Evolutionary conservation across 768 basidiomycete genomes (phyloP), one percentile per base, ranked within the genome.

Genomic region (Hemileccinum rubropunctum): DNA sequence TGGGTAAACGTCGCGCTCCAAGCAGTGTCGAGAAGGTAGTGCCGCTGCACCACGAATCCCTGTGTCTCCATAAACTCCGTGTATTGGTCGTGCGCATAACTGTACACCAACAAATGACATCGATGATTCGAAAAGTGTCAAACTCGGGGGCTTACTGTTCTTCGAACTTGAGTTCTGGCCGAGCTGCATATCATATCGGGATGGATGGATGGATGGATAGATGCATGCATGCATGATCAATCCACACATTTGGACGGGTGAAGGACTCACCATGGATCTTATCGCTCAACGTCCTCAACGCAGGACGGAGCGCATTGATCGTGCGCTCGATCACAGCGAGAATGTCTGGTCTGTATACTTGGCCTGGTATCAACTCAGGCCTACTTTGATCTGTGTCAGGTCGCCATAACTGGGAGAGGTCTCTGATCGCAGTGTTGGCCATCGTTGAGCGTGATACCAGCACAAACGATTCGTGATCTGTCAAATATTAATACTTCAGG

Each of bases 11-110:
- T 76, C 0, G 89, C 89, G 18, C 75, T 70, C 89, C 89, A 91
- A 4, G 87, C 89, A 0, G 89, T 92, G 15, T 80, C 74, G 21
- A 91, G 71, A 43, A 77, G 75, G 58, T 82, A 78, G 40, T 87
- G 78, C 45, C 69, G 75, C 35, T 76, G 77, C 13, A 89, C 84
- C 14, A 75, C 66, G 62, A 86, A 91, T 0, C 84, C 87, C 26
- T 82, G 80, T 39, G 74, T 74, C 38, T 69, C 72, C 76, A 91
- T 80, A 63, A 88, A 90, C 0, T 68, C 62, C 0, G 88, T 86
- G 20, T 88, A 76, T 3, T 72, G 74, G 58, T 90, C 84, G 56
- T 91, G 88, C 0, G 89, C 83, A 66, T 83, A 73, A 43, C 84
- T 88, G 7, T 34, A 14, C 8, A n/a, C 15, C 6, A 14, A n/a